These are phyloP conservation scores for Cornus florida DNA, from an alignment of 148 eudicot genomes.

Conservation along the genomic window DNA sequence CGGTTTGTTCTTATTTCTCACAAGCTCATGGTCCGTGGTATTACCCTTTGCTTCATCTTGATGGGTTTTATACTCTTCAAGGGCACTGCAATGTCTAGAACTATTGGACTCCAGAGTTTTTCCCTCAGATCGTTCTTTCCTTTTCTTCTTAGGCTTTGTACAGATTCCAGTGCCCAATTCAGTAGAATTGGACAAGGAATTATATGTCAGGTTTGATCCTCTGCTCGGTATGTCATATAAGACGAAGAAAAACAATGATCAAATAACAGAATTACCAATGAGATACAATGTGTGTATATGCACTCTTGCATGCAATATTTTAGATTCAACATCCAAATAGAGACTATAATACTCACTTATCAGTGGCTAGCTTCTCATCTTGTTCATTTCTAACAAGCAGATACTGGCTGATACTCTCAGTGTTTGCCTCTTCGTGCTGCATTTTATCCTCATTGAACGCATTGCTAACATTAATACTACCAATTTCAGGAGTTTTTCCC, in stretches of 20 bases:
- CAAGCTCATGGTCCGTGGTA: background rate
- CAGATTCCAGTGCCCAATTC: constrained; percentile 11
- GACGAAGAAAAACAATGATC: background rate
- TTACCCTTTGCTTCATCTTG: constrained; percentile 14
- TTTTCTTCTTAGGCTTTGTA: constrained; percentile 27
- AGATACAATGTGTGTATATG: background rate
- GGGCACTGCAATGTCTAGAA: background rate
- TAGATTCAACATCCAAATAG: background rate
- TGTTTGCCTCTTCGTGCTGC: constrained; percentile 1
- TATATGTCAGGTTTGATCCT: background rate
- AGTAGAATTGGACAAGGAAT: constrained; percentile 9
- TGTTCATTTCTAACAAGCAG: background rate
- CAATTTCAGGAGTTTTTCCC: constrained; percentile 6
- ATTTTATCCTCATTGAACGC: background rate
- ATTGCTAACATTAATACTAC: background rate
- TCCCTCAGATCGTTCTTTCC: constrained; percentile 26
- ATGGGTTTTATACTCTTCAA: constrained; percentile 17
- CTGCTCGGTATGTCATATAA: constrained; percentile 10
- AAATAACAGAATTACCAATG: background rate
- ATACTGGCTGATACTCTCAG: constrained; percentile 2
- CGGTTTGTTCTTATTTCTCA: constrained; percentile 1
- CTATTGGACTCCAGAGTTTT: constrained; percentile 15
- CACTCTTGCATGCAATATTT: background rate
- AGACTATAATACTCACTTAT: constrained; percentile 6
- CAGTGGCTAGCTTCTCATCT: constrained; percentile 4